Conservation (phyloP, 306 rosid genomes). For the Ammopiptanthus mongolicus region DNA sequence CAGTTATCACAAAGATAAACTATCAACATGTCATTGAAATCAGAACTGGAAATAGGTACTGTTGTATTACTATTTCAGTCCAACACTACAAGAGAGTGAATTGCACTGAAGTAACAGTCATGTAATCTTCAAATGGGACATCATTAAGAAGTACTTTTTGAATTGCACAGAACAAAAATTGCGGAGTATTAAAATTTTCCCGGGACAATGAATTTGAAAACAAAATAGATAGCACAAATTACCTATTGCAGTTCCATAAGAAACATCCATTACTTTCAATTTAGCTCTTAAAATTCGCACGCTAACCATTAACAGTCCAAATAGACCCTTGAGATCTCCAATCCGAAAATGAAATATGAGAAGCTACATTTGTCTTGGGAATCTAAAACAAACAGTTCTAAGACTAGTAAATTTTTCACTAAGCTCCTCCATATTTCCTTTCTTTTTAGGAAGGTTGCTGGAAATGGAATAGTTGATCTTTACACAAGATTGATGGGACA, state of each 20-base stretch:
- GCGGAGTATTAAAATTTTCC: not conserved
- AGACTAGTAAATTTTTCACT: not conserved
- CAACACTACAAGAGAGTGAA: conserved; percentile 9
- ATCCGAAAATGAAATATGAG: conserved; percentile 39
- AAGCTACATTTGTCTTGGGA: conserved; percentile 9
- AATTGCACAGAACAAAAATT: not conserved
- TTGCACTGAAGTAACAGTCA: not conserved
- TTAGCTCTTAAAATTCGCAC: conserved; percentile 75
- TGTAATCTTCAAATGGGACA: not conserved
- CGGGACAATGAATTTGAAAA: conserved; percentile 11
- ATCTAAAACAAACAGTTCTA: conserved; percentile 9
- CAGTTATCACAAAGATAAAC: no score
- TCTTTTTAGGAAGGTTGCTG: not conserved
- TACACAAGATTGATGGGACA: no score
- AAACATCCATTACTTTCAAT: conserved; percentile 69
- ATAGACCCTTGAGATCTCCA: conserved; percentile 85
- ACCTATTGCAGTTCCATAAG: conserved; percentile 79
- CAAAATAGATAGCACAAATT: not conserved
- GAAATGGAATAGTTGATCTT: not conserved
- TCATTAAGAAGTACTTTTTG: not conserved
- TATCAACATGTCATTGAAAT: no score
- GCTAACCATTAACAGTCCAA: conserved; percentile 74
- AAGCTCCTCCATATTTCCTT: conserved; percentile 4
- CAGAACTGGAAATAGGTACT: no score
- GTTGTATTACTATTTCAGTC: conserved; percentile 25